Conservation (phyloP, 345 rosid species). For the Syzygium jambos region DNA sequence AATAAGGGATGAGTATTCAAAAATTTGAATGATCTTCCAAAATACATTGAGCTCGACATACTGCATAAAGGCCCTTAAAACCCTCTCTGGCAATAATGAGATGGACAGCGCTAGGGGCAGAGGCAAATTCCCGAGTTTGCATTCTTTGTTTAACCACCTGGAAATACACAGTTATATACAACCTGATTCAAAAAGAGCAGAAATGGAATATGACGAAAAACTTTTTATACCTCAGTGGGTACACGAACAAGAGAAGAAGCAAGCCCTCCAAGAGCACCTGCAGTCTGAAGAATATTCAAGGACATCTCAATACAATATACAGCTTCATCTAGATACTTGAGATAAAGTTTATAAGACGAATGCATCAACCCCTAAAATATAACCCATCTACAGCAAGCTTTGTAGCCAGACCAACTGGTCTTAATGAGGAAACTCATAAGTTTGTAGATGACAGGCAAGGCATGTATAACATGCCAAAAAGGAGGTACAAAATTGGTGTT, state of each 20-base stretch:
- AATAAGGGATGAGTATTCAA: background rate
- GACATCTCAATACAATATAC: background rate
- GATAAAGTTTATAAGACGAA: background rate
- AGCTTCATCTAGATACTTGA: background rate
- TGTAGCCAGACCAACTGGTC: background rate
- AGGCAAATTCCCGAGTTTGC: conserved; percentile 88
- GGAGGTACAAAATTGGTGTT: background rate
- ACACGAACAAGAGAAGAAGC: conserved; percentile 93
- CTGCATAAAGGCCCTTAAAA: conserved; percentile 81
- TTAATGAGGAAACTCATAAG: background rate
- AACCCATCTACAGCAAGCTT: background rate
- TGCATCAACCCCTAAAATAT: background rate
- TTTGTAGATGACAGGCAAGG: background rate
- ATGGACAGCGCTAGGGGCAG: conserved; percentile 80
- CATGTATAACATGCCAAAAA: background rate
- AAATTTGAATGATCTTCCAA: background rate
- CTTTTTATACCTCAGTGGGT: conserved; percentile 70
- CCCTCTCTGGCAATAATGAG: conserved; percentile 72
- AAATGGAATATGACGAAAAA: background rate
- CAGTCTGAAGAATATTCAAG: conserved; percentile 44
- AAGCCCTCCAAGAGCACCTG: conserved; percentile 91
- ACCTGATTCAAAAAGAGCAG: background rate
- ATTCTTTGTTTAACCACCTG: conserved; percentile 95
- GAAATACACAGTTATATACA: background rate
- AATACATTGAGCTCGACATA: conserved; percentile 9